phyloP scores from a whole-genome alignment of 352 stramenopile genomes.

The Phytophthora boehmeriae region DNA sequence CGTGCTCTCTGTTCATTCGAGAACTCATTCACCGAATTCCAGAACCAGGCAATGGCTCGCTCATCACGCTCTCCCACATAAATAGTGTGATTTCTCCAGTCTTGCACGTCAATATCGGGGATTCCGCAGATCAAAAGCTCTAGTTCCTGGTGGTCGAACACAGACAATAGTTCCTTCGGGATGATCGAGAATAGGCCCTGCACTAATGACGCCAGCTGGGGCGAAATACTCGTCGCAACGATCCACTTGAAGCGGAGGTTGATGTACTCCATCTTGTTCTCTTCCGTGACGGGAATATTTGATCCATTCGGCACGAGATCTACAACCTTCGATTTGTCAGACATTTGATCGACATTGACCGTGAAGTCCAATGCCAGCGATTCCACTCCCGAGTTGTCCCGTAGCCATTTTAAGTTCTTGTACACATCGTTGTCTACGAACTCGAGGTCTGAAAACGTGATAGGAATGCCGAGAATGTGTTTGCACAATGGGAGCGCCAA shows the following conservation, averaged over 20 bases:
- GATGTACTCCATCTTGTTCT: constrained; percentile 98
- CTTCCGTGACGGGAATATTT: constrained; percentile 95
- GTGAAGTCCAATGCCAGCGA: constrained; percentile 84
- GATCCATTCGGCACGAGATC: constrained; percentile 96
- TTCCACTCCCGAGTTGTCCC: constrained; percentile 80
- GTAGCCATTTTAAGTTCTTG: constrained; percentile 87
- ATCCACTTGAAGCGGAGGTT: constrained; percentile 91
- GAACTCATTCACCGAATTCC: constrained; percentile 95
- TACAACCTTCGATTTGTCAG: constrained; percentile 85
- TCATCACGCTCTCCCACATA: constrained; percentile 90
- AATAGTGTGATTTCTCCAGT: constrained; percentile 97
- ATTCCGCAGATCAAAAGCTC: constrained; percentile 98
- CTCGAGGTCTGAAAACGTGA: constrained; percentile 92
- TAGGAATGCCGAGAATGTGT: constrained; percentile 88
- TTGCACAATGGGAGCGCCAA: constrained; percentile 89
- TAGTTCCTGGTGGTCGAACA: constrained; percentile 97
- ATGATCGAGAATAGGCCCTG: constrained; percentile 98
- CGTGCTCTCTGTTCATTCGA: constrained; percentile 94
- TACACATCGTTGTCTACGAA: constrained; percentile 90
- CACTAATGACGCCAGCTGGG: constrained; percentile 94
- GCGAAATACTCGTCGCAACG: constrained; percentile 76
- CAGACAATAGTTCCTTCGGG: constrained; percentile 91
- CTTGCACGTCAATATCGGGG: constrained; percentile 96
- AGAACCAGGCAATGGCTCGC: constrained; percentile 97
- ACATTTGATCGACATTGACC: constrained; percentile 78